Conservation (phyloP, 2,329 filamentous ascomycete genomes). For the Pseudocercospora crystallina region DNA sequence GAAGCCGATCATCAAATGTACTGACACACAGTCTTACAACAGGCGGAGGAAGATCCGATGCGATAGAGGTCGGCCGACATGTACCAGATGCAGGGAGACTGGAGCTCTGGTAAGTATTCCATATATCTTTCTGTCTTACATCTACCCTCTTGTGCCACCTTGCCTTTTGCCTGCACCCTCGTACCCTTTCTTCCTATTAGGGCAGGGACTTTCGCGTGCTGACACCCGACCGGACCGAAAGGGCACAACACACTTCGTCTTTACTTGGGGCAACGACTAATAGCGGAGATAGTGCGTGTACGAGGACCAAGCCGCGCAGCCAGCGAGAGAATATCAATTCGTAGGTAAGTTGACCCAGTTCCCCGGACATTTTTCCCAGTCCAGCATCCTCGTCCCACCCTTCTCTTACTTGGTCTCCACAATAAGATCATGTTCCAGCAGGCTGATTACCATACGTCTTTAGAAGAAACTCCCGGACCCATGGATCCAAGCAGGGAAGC, state of each 20-base stretch:
- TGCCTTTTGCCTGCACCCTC: not conserved
- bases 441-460: not conserved
- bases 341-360: conserved; percentile 11
- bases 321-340: conserved; percentile 16
- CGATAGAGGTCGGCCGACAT: conserved; percentile 15
- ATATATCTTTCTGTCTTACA: not conserved
- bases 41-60: conserved; percentile 21
- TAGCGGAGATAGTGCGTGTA: conserved; percentile 13
- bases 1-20: not conserved
- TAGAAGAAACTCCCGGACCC: not conserved
- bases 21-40: not conserved
- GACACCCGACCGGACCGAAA: too few species aligned
- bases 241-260: not conserved
- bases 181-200: too few species aligned
- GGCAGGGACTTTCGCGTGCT: too few species aligned
- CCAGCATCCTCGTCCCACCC: not conserved
- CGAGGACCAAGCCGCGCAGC: conserved; percentile 14
- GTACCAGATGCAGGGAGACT: conserved; percentile 18
- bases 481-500: not conserved
- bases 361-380: too few species aligned
- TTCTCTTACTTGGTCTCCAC: not conserved
- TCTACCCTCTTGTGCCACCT: not conserved
- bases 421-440: not conserved
- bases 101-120: conserved; percentile 16
- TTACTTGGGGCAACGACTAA: too few species aligned